phyloP scores from a whole-genome alignment of 257 asterid genomes.

The Salvia splendens region DNA sequence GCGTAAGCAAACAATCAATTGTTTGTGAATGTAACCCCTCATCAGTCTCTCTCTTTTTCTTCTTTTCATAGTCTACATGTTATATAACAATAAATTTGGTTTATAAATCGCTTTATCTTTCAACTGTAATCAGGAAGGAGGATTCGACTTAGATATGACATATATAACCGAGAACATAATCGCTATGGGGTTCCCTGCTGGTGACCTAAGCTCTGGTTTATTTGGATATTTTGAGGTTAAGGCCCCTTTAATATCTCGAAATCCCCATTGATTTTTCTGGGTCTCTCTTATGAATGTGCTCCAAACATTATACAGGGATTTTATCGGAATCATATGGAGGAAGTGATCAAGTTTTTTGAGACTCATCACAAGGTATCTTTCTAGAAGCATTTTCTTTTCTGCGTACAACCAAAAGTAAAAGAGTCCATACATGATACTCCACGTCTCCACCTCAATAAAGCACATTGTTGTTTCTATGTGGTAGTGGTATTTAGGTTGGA shows the following conservation, averaged over 20 bases:
- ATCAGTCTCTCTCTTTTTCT: neutral
- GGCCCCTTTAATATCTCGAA: conserved; percentile 21
- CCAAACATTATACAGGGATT: conserved; percentile 64
- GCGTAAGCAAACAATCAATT: neutral
- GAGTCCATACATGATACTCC: conserved; percentile 24
- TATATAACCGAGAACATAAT: conserved; percentile 91
- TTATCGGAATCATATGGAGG: conserved; percentile 97
- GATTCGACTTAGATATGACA: conserved; percentile 98
- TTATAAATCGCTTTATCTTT: conserved; percentile 23
- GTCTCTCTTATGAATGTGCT: conserved; percentile 32
- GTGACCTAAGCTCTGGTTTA: conserved; percentile 94
- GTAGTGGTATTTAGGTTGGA: neutral
- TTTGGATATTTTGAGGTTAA: conserved; percentile 95
- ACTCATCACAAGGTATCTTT: conserved; percentile 85
- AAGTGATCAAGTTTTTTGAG: conserved; percentile 92
- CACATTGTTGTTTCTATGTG: neutral
- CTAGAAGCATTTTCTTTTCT: conserved; percentile 11
- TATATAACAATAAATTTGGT: conserved; percentile 21
- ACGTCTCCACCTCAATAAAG: conserved; percentile 29
- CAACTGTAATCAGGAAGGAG: conserved; percentile 73
- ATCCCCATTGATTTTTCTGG: conserved; percentile 7
- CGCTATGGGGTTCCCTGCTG: conserved; percentile 99
- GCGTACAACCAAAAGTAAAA: neutral
- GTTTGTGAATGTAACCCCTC: conserved; percentile 18
- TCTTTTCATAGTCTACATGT: conserved; percentile 22